These are phyloP conservation scores for Boletellus deceptivus DNA, from an alignment of 1,284 basidiomycete genomes.

Conservation along the genomic window DNA sequence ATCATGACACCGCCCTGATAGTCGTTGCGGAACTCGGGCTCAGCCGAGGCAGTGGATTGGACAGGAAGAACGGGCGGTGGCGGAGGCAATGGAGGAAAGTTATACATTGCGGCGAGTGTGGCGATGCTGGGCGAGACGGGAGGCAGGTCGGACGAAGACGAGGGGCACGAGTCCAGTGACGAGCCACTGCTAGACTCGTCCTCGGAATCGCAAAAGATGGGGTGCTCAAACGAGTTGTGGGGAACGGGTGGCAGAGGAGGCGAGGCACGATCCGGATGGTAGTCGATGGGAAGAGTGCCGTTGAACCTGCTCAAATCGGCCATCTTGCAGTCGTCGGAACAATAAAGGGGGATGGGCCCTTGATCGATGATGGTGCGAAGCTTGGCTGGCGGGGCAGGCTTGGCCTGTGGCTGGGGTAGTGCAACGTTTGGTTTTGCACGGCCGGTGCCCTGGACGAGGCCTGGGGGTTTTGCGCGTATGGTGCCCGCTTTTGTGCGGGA, in stretches of 20 bases:
- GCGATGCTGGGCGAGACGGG: constrained; percentile 45
- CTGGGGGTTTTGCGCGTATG: constrained; percentile 41
- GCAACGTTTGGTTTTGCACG: constrained; percentile 54
- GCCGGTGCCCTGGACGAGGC: constrained; percentile 62
- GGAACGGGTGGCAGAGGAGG: constrained; percentile 41
- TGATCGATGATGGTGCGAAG: constrained; percentile 71
- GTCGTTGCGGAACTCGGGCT: constrained; percentile 35
- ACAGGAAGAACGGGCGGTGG: constrained; percentile 41
- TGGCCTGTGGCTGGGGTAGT: constrained; percentile 23
- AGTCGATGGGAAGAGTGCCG: constrained; percentile 45
- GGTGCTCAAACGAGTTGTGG: constrained; percentile 36
- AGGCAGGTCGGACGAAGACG: constrained; percentile 29
- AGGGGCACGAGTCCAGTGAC: constrained; percentile 40
- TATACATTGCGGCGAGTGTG: constrained; percentile 51
- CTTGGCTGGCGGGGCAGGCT: constrained; percentile 39
- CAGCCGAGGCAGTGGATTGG: constrained; percentile 20
- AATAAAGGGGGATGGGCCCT: constrained; percentile 71
- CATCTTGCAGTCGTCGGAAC: constrained; percentile 70
- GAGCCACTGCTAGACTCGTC: constrained; percentile 42
- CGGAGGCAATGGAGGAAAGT: constrained; percentile 55
- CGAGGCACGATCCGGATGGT: constrained; percentile 42
- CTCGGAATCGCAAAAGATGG: constrained; percentile 35
- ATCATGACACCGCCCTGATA: constrained; percentile 65
- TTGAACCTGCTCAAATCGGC: constrained; percentile 49
- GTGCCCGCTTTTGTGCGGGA: constrained; percentile 42